Evolutionary conservation across 306 rosid genomes (phyloP), one percentile per base, ranked within the genome.

Genomic region (Astragalus glycyphyllos): DNA sequence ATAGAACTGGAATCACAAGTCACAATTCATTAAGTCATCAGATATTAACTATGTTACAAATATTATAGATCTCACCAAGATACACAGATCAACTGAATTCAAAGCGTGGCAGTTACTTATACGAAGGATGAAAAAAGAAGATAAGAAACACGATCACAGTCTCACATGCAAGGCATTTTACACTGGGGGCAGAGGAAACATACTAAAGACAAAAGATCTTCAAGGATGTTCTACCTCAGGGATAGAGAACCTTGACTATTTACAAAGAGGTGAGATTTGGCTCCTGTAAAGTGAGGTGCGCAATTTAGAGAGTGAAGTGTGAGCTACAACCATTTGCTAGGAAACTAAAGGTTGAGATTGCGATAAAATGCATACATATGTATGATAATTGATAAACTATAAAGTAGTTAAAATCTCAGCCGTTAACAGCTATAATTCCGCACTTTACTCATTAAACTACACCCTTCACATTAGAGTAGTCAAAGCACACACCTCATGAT

Each of bases 21-120:
- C 64, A 71, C 58, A 54, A 35, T 37, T 63, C 64, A 71, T 66
- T 14, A 71, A 48, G 45, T 37, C 37, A 79, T 42, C 40, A 41
- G 12, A 58, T 57, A 76, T 66, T 76, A 77, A 77, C 58, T 40
- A 57, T 50, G 78, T 61, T 29, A 72, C n/a, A 58, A 20, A 62
- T 54, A 31, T 72, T 32, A 26, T 26, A 37, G 54, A 59, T 53
- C 72, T 50, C 75, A 37, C 45, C 58, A 71, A 76, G 57, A 76
- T 76, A n/a, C n/a, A 81, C 79, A 71, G 56, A 81, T 49, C 15
- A 67, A 77, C 59, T 34, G 47, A 66, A 68, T 55, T 38, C 7
- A 46, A 46, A 61, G 17, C 48, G 8, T 54, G 50, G 13, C 20
- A 45, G 49, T 34, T 12, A 76, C 79, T n/a, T n/a, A 64, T 41